phyloP scores from a whole-genome alignment of 768 basidiomycete species.

The Boletus fagicola region DNA sequence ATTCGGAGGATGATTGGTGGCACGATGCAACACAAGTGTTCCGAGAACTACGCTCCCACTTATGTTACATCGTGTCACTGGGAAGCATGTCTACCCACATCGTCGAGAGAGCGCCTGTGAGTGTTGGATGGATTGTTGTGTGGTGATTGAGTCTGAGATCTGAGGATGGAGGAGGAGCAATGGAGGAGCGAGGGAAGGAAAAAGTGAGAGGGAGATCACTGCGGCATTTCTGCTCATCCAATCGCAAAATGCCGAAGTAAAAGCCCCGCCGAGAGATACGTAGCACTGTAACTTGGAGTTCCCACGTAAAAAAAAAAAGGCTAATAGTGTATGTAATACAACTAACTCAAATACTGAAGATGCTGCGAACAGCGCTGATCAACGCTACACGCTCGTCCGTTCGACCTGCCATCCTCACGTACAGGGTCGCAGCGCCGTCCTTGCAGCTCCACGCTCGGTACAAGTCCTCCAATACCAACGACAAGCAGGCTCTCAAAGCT shows the following conservation, averaged over 20 bases:
- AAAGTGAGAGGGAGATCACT: constrained; percentile 1
- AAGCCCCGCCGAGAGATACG: neutral
- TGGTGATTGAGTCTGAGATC: neutral
- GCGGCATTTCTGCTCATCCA: constrained; percentile 44
- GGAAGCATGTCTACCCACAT: neutral
- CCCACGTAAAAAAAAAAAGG: no score
- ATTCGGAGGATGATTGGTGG: neutral
- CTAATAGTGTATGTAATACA: no score
- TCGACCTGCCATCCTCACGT: constrained; percentile 9
- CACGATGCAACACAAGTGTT: constrained; percentile 36
- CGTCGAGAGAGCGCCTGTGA: neutral
- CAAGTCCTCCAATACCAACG: constrained; percentile 35
- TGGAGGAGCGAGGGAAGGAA: neutral
- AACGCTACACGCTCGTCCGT: constrained; percentile 13
- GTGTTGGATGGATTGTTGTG: no score
- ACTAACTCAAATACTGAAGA: constrained; percentile 2
- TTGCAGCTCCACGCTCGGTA: constrained; percentile 26
- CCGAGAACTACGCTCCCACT: constrained; percentile 49
- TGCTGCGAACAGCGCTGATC: constrained; percentile 26
- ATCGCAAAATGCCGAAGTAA: constrained; percentile 32
- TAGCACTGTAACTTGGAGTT: no score
- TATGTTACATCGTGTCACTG: constrained; percentile 23
- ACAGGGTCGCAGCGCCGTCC: constrained; percentile 8
- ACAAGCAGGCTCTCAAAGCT: constrained; percentile 28
- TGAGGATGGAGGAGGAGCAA: neutral